Conservation (phyloP, 164 flowering plant genomes). For the Vitis rotundifolia region DNA sequence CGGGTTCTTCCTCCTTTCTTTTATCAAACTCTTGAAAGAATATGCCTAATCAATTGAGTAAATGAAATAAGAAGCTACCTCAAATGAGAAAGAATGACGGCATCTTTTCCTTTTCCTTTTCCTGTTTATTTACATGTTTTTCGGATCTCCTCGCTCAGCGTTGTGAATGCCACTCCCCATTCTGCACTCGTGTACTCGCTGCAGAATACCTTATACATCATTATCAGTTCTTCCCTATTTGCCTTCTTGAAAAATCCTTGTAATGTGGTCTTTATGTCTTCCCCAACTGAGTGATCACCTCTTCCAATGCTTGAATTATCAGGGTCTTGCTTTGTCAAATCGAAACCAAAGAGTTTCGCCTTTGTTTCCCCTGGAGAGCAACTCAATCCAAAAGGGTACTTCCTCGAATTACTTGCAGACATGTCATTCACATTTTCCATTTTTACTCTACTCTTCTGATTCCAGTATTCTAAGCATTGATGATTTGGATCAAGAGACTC, state of each 20-base stretch:
- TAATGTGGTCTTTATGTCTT: constrained; percentile 27
- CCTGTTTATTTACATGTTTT: constrained; percentile 23
- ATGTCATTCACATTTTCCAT: constrained; percentile 2
- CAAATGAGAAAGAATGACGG: constrained; percentile 15
- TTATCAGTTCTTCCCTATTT: constrained; percentile 39
- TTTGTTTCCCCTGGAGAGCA: constrained; percentile 17
- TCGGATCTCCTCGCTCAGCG: constrained; percentile 47
- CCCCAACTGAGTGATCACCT: constrained; percentile 18
- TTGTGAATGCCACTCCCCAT: constrained; percentile 40
- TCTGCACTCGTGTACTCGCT: constrained; percentile 35
- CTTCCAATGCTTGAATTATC: constrained; percentile 4
- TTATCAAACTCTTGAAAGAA: constrained; percentile 17
- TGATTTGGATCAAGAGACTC: constrained; percentile 76
- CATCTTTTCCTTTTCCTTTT: not conserved
- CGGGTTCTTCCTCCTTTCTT: not conserved
- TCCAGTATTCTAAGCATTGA: constrained; percentile 71
- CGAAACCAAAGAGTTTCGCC: constrained; percentile 16
- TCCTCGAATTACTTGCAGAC: constrained; percentile 1
- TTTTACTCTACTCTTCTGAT: constrained; percentile 16
- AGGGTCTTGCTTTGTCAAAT: constrained; percentile 20
- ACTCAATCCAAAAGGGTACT: constrained; percentile 10
- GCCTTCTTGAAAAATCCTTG: constrained; percentile 59
- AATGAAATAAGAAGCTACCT: constrained; percentile 9
- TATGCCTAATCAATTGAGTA: constrained; percentile 7
- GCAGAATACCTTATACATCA: constrained; percentile 47